phyloP scores from a whole-genome alignment of 495 filamentous ascomycete species.

The Aspergillus nidulans region DNA sequence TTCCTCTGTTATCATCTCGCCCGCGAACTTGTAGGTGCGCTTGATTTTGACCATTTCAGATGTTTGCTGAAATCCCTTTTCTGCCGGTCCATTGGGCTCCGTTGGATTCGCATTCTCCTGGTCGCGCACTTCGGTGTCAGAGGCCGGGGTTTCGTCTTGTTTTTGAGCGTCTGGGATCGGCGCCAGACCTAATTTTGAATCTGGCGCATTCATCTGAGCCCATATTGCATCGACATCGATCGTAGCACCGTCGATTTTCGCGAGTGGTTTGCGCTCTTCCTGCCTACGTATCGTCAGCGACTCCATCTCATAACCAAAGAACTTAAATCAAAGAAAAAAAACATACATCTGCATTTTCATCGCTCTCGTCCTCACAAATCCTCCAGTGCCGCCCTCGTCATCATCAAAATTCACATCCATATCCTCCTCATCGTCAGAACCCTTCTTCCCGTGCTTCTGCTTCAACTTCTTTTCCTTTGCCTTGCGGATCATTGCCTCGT shows the following conservation, averaged over 20 bases:
- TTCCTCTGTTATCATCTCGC: slow-evolving; percentile 75
- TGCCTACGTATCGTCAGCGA: slow-evolving; percentile 41
- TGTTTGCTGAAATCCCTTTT: slow-evolving; percentile 12
- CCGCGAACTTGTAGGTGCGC: slow-evolving; percentile 86
- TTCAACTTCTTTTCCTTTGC: slow-evolving; percentile 51
- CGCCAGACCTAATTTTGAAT: slow-evolving; percentile 14
- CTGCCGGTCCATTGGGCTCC: neutral
- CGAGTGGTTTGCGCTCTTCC: slow-evolving; percentile 59
- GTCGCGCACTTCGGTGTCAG: slow-evolving; percentile 20
- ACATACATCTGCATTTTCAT: slow-evolving; percentile 58
- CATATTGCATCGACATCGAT: slow-evolving; percentile 88
- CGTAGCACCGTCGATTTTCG: slow-evolving; percentile 64
- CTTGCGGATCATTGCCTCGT: slow-evolving; percentile 69
- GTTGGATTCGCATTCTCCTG: slow-evolving; percentile 11
- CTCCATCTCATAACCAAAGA: neutral
- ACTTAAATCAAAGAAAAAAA: neutral
- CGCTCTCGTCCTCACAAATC: slow-evolving; percentile 76
- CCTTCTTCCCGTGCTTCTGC: slow-evolving; percentile 36
- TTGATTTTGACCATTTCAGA: slow-evolving; percentile 72
- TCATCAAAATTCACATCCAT: slow-evolving; percentile 49
- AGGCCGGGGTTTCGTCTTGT: slow-evolving; percentile 14
- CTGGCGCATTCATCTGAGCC: slow-evolving; percentile 65
- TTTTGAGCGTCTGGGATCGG: slow-evolving; percentile 16
- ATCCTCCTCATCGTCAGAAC: slow-evolving; percentile 35
- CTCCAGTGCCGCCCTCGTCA: slow-evolving; percentile 66